phyloP scores from a whole-genome alignment of 2,329 filamentous ascomycete genomes.

The Penicillium sp. region DNA sequence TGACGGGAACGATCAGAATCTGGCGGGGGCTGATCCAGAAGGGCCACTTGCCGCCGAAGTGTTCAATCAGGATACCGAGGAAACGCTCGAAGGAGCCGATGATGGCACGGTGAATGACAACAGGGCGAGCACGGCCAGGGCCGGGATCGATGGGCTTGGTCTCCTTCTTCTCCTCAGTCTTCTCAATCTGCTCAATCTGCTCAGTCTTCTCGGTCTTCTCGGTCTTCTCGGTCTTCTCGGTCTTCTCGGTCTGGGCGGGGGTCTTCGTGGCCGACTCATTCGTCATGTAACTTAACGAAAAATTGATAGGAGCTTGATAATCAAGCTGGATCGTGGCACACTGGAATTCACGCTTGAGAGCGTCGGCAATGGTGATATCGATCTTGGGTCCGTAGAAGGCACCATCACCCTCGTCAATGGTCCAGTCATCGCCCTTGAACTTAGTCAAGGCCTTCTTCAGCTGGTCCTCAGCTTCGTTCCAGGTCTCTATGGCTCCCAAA shows the following conservation, averaged over 20 bases:
- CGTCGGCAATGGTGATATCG: slow-evolving; percentile 90
- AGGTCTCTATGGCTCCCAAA: slow-evolving; percentile 80
- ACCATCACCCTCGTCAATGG: slow-evolving; percentile 89
- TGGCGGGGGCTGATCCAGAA: slow-evolving; percentile 54
- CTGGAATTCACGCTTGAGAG: slow-evolving; percentile 78
- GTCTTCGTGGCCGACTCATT: too few relatives aligned
- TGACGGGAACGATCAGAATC: slow-evolving; percentile 51
- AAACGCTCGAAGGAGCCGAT: slow-evolving; percentile 53
- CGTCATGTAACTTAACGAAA: slow-evolving; percentile 82
- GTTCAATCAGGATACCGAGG: slow-evolving; percentile 51
- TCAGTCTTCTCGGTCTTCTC: slow-evolving; percentile 38
- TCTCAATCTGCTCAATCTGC: slow-evolving; percentile 35
- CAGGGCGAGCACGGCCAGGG: slow-evolving; percentile 48
- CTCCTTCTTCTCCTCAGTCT: slow-evolving; percentile 31
- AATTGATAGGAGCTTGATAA: slow-evolving; percentile 81
- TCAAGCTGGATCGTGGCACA: slow-evolving; percentile 94
- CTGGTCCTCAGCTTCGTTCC: slow-evolving; percentile 82
- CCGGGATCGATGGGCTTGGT: slow-evolving; percentile 38
- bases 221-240: slow-evolving; percentile 45
- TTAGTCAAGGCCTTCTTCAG: slow-evolving; percentile 75
- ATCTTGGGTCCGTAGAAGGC: slow-evolving; percentile 99
- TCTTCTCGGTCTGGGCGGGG: too few relatives aligned
- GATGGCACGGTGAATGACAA: slow-evolving; percentile 53
- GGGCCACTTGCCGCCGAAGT: slow-evolving; percentile 53
- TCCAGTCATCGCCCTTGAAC: slow-evolving; percentile 76